Conservation (phyloP, 805 yeast genomes). For the Kodamaea laetipori region DNA sequence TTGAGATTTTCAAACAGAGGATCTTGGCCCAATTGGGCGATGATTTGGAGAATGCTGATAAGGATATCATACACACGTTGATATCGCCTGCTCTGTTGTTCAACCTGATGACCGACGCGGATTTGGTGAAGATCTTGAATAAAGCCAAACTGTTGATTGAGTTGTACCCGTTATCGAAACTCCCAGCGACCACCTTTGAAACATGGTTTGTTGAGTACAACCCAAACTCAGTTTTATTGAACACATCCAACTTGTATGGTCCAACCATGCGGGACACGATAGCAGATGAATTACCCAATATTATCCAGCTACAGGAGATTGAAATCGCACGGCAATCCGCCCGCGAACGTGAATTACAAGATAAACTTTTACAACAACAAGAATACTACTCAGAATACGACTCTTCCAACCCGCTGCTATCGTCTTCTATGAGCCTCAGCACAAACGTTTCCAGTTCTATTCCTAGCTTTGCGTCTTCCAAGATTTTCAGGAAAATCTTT, state of each 20-base stretch:
- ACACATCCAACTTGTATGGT: constrained; percentile 28
- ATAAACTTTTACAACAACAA: constrained; percentile 23
- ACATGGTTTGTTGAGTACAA: constrained; percentile 41
- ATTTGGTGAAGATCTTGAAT: constrained; percentile 29
- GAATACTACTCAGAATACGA: constrained; percentile 24
- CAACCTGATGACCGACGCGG: constrained; percentile 28
- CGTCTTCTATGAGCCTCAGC: constrained; percentile 37
- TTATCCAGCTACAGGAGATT: constrained; percentile 28
- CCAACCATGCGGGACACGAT: constrained; percentile 10
- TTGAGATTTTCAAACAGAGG: constrained; percentile 47
- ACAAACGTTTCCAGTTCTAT: constrained; percentile 31
- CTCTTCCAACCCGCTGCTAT: constrained; percentile 26
- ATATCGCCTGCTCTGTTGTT: constrained; percentile 37
- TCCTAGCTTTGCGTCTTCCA: constrained; percentile 32
- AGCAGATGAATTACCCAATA: constrained; percentile 2
- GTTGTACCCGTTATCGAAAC: constrained; percentile 23
- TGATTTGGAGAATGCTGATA: constrained; percentile 22
- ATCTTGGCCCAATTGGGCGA: constrained; percentile 34
- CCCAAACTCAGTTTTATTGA: constrained; percentile 33
- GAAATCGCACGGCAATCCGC: constrained; percentile 32
- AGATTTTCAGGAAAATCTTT: constrained; percentile 33
- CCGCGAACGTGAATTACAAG: constrained; percentile 29
- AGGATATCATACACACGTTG: constrained; percentile 36
- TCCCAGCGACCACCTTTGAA: constrained; percentile 25
- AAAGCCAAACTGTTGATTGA: constrained; percentile 29